Evolutionary conservation across 495 filamentous ascomycete species (phyloP).

Genomic region (Staphylotrichum tortipilum): DNA sequence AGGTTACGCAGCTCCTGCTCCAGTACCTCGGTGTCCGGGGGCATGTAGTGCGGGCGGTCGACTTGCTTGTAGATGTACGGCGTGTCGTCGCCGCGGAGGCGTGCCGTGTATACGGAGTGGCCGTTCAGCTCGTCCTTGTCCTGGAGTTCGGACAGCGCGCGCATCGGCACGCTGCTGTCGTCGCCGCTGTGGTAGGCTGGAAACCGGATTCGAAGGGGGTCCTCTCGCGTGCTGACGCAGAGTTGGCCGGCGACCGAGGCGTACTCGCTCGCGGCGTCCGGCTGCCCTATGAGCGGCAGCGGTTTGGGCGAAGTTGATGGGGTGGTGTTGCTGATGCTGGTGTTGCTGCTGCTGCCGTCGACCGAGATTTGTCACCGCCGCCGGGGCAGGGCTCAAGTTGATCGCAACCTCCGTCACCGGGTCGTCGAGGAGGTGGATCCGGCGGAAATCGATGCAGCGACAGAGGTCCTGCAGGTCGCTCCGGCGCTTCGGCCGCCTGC

Average conservation of each 20-base stretch:
- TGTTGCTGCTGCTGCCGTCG: too few species aligned
- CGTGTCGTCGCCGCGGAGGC: background rate
- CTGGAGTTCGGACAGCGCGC: background rate
- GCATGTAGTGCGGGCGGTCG: background rate
- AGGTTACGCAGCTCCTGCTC: slow-evolving; percentile 1
- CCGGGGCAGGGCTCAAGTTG: background rate
- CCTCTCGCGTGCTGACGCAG: background rate
- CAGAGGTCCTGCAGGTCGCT: background rate
- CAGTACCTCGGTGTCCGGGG: background rate
- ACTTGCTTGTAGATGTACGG: slow-evolving; percentile 1
- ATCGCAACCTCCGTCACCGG: background rate
- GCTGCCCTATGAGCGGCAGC: background rate
- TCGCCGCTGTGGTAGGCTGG: background rate
- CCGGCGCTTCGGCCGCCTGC: background rate
- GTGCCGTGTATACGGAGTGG: background rate
- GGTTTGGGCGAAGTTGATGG: too few species aligned
- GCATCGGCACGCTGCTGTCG: background rate
- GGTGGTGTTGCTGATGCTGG: too few species aligned
- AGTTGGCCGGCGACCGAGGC: background rate
- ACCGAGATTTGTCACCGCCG: too few species aligned
- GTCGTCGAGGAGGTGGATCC: background rate
- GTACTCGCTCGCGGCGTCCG: background rate
- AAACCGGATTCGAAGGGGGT: background rate
- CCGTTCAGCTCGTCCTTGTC: background rate
- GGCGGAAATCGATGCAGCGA: background rate